Percentiles rank a stretch among this genome's conserved stretches.
phyloP scores from a whole-genome alignment of 1,139 yeast species.

The Saccharomyces pastorianus region DNA sequence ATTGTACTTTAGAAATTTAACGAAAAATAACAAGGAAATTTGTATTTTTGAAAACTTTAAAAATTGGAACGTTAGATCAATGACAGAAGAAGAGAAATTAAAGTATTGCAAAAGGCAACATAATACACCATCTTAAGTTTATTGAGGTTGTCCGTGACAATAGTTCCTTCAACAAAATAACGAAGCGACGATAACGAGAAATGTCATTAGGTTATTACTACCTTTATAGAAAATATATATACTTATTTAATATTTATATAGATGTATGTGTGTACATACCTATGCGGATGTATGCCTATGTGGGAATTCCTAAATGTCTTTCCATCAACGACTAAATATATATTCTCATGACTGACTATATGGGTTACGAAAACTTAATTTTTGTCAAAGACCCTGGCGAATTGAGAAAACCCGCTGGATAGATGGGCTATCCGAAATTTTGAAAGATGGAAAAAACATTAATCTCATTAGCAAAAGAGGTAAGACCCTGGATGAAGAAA shows the following conservation, averaged over 20 bases:
- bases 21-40: constrained; percentile 27
- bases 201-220: background rate
- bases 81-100: constrained; percentile 28
- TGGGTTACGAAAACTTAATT: background rate
- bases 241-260: background rate
- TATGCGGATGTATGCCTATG: background rate
- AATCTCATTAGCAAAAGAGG: background rate
- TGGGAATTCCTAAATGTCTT: background rate
- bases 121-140: constrained; percentile 1
- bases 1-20: constrained; percentile 27
- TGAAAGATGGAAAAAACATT: background rate
- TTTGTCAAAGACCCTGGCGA: background rate
- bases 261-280: background rate
- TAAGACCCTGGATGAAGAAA: background rate
- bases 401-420: background rate
- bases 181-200: background rate
- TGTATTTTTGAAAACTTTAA: constrained; percentile 29
- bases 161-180: background rate
- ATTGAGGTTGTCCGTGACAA: background rate
- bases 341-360: background rate
- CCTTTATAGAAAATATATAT: background rate
- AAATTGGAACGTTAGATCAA: constrained; percentile 26
- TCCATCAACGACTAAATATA: background rate
- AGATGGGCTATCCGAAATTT: background rate
- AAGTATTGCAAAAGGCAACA: constrained; percentile 29